Evolutionary conservation across 2,329 filamentous ascomycete genomes (phyloP).

Genomic region (Claviceps pazoutovae): DNA sequence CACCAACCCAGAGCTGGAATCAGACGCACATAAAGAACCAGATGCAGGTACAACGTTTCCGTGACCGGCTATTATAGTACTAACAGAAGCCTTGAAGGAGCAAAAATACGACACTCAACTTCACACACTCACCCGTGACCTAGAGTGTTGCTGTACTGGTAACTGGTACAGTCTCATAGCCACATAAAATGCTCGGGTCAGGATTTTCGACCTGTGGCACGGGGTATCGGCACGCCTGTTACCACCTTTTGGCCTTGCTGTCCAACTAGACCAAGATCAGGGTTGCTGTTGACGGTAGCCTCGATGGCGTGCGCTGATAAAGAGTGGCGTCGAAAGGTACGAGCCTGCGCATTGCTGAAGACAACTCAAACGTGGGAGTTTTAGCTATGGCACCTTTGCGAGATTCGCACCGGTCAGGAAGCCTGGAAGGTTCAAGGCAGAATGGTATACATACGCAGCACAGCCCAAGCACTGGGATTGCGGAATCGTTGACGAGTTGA

Average conservation of each 20-base stretch:
- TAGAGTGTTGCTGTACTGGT: background rate
- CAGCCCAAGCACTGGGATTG: slow-evolving; percentile 11
- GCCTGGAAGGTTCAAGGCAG: background rate
- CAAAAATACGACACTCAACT: background rate
- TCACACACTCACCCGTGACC: no score
- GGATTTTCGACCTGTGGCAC: background rate
- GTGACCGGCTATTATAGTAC: no score
- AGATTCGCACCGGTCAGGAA: background rate
- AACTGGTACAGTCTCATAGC: background rate
- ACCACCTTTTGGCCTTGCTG: background rate
- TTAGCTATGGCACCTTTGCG: background rate
- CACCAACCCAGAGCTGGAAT: background rate
- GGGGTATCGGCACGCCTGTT: background rate
- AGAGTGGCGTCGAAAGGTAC: background rate
- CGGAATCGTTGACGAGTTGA: slow-evolving; percentile 8
- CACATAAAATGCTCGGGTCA: background rate
- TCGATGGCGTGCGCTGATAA: background rate
- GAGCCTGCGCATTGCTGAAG: background rate
- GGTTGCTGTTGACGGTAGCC: background rate
- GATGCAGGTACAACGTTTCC: no score
- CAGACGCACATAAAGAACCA: background rate
- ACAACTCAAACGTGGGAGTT: background rate
- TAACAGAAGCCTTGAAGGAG: background rate
- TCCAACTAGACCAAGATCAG: background rate
- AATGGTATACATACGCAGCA: slow-evolving; percentile 5